phyloP scores from a whole-genome alignment of 2,329 filamentous ascomycete genomes.

The Delphinella strobiligena region DNA sequence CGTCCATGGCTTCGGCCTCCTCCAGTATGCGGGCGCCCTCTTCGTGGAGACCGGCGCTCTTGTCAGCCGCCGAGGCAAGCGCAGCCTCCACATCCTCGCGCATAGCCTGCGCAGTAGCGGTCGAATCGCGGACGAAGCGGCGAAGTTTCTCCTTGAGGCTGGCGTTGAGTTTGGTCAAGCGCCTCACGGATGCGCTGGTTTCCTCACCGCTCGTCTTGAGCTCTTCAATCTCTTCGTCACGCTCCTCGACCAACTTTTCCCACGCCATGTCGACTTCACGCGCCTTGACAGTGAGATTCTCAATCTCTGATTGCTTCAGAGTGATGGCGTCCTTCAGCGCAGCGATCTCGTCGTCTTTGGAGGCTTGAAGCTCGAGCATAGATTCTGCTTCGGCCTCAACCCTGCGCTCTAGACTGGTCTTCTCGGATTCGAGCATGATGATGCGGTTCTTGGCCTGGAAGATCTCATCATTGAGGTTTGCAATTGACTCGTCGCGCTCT shows the following conservation, averaged over 20 bases:
- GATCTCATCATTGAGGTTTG: conserved; percentile 15
- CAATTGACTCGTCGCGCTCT: conserved; percentile 21
- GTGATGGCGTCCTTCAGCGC: conserved; percentile 16
- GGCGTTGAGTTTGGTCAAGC: conserved; percentile 17
- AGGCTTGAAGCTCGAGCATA: conserved; percentile 22
- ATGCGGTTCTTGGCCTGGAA: conserved; percentile 11
- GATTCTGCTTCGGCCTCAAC: conserved; percentile 23
- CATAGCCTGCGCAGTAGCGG: conserved; percentile 14
- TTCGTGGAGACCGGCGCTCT: conserved; percentile 1
- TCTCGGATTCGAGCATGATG: conserved; percentile 16
- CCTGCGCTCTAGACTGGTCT: conserved; percentile 20
- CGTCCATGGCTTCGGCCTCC: conserved; percentile 15
- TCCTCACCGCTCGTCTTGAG: conserved; percentile 19
- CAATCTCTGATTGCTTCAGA: conserved; percentile 23
- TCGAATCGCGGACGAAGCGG: conserved; percentile 23
- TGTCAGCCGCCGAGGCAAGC: not conserved
- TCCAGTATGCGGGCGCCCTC: conserved; percentile 6
- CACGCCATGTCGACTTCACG: conserved; percentile 27
- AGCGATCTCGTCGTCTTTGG: conserved; percentile 21
- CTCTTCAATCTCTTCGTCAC: conserved; percentile 26
- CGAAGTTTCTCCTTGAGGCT: conserved; percentile 17
- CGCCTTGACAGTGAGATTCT: conserved; percentile 19
- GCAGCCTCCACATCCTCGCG: conserved; percentile 11
- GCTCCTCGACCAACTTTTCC: conserved; percentile 26
- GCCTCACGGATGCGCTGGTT: conserved; percentile 13